Evolutionary conservation across 2,329 filamentous ascomycete genomes (phyloP), one percentile per base, ranked within the genome.

Genomic region (Ustilaginoidea virens): DNA sequence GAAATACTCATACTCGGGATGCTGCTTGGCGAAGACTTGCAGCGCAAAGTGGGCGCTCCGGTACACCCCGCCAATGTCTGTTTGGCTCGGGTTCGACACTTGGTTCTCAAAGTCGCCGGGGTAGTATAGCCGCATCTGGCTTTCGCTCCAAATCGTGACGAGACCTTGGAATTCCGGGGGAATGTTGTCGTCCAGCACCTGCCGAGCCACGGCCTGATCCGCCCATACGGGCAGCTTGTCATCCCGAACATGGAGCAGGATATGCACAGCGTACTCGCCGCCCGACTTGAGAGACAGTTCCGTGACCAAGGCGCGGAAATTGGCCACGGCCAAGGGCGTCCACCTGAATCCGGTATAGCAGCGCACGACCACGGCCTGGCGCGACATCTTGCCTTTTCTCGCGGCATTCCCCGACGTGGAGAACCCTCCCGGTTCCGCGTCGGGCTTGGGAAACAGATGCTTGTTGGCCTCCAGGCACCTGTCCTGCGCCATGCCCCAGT

Each of bases 241-340:
- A 48, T 92, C 78, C 42, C 81, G 82, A 39, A 92, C 80, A 40
- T 92, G 82, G 22, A 92, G 66, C 20, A 92, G 61, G 46, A 93
- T 83, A 49, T 90, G 81, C 3, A 92, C 64, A 4, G 69, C 66
- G 42, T 90, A 92, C 48, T 92, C 81, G 26, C 78, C 80, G 18
- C 82, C 81, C 0, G 80, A 86, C 31, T 71, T 63, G 27, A 93
- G 58, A 6, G 75, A 72, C 7, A 92, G 61, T 52, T 93, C 83
- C 4, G 77, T 72, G 23, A 92, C 72, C 42, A 93, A 58, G 18
- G 85, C 77, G 11, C 83, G 79, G 41, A 93, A 67, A 52, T 86
- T 86, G 44, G 92, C 61, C 20, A 90, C 63, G 25, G 80, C 73
- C 46, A 87, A 76, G 3, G 73, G 62, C 3, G 80, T 82, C 60